Conservation (phyloP, 768 basidiomycete species). For the Exidia glandulosa region DNA sequence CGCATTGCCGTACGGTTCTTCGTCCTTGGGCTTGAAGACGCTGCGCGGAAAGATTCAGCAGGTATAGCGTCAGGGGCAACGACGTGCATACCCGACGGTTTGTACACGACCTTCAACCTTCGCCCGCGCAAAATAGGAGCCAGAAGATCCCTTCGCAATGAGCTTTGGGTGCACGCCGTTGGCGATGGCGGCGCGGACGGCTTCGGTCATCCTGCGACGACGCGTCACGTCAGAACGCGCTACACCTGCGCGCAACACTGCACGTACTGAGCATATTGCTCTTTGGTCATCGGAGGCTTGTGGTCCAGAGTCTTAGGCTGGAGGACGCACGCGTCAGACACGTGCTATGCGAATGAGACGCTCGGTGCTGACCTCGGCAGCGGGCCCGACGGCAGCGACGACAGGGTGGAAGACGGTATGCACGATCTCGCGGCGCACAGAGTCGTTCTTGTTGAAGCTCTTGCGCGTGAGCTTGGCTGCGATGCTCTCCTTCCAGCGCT, state of each 20-base stretch:
- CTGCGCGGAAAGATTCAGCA: conserved; percentile 23
- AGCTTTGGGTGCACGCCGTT: conserved; percentile 84
- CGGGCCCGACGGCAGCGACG: conserved; percentile 25
- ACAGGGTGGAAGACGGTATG: conserved; percentile 71
- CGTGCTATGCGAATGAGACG: neutral
- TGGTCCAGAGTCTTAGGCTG: conserved; percentile 78
- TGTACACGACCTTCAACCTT: conserved; percentile 67
- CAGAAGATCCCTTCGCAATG: conserved; percentile 81
- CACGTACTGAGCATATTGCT: conserved; percentile 58
- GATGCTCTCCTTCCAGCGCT: conserved; percentile 84
- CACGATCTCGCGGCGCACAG: conserved; percentile 63
- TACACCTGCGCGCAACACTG: neutral
- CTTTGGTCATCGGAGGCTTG: conserved; percentile 61
- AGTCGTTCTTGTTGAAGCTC: conserved; percentile 35
- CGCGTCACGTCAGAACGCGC: neutral
- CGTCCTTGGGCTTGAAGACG: conserved; percentile 88
- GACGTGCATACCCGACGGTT: conserved; percentile 52
- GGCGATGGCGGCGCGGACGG: conserved; percentile 55
- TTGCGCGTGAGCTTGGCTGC: conserved; percentile 76
- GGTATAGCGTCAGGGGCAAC: neutral
- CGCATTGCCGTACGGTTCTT: conserved; percentile 78
- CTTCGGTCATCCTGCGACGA: conserved; percentile 42
- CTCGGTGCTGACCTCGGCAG: conserved; percentile 23
- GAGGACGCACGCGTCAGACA: conserved; percentile 3
- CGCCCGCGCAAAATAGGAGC: conserved; percentile 84